Percentiles rank a stretch among this genome's conserved stretches.
Evolutionary conservation across 1,139 yeast genomes (phyloP).

Genomic region (Nadsonia commutata): DNA sequence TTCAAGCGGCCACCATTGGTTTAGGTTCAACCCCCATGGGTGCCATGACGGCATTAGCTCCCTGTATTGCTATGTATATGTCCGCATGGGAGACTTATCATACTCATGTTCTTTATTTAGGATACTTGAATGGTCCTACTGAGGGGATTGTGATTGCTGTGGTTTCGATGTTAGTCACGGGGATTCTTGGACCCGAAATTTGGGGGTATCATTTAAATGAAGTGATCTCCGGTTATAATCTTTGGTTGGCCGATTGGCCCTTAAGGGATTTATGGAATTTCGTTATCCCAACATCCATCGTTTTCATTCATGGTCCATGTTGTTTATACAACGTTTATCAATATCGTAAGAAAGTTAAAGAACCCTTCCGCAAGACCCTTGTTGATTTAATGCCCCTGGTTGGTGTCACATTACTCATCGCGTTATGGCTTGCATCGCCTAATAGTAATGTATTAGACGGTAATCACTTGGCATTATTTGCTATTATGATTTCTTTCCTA

Average conservation of each 20-base stretch:
- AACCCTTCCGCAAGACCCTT: constrained; percentile 35
- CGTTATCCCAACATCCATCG: constrained; percentile 34
- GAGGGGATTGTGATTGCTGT: constrained; percentile 59
- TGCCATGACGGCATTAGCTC: constrained; percentile 41
- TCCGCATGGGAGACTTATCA: constrained; percentile 76
- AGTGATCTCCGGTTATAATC: constrained; percentile 13
- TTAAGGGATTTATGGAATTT: constrained; percentile 19
- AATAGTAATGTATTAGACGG: constrained; percentile 21
- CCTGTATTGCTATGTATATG: constrained; percentile 55
- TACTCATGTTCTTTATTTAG: constrained; percentile 55
- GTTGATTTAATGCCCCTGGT: constrained; percentile 23
- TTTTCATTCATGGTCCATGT: constrained; percentile 32
- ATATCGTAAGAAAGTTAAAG: constrained; percentile 28
- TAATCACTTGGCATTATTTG: constrained; percentile 42
- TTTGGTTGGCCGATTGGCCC: constrained; percentile 15
- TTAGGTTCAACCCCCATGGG: constrained; percentile 26
- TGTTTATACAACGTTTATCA: constrained; percentile 43
- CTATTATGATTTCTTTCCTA: constrained; percentile 47
- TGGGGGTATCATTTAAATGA: constrained; percentile 31
- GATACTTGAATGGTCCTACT: constrained; percentile 64
- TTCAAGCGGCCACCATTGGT: constrained; percentile 27
- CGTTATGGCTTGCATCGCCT: constrained; percentile 24
- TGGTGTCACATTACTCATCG: constrained; percentile 16
- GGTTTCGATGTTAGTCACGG: constrained; percentile 39
- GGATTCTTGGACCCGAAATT: constrained; percentile 43